These are phyloP conservation scores for Aspergillus costaricaensis DNA, from an alignment of 2,329 filamentous ascomycete genomes.

Conservation along the genomic window DNA sequence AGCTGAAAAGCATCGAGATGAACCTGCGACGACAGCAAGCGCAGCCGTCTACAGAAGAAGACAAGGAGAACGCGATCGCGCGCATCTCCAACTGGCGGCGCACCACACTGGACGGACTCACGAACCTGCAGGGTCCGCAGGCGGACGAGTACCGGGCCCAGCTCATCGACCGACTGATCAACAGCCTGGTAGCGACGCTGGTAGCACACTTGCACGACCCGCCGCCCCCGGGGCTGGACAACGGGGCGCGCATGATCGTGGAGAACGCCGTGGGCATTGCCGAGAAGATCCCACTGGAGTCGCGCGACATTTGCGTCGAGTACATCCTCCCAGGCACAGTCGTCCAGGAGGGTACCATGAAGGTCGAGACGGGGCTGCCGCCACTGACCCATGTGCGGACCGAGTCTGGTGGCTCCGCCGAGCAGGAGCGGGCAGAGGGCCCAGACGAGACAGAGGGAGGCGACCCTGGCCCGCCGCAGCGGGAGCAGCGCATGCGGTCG, in stretches of 20 bases:
- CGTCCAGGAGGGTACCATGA: constrained; percentile 76
- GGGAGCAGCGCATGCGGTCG: constrained; percentile 36
- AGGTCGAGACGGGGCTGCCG: constrained; percentile 71
- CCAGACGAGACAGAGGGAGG: constrained; percentile 18
- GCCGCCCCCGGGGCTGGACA: constrained; percentile 77
- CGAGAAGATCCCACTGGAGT: constrained; percentile 84
- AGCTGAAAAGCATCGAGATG: constrained; percentile 82
- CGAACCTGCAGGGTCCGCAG: constrained; percentile 67
- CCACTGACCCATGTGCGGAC: constrained; percentile 46
- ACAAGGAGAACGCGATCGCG: constrained; percentile 81
- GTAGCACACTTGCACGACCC: constrained; percentile 75
- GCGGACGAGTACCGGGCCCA: constrained; percentile 66
- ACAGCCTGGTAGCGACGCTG: constrained; percentile 67
- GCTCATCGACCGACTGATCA: constrained; percentile 70
- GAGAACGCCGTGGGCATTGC: constrained; percentile 86
- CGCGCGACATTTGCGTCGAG: constrained; percentile 82
- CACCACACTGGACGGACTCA: constrained; percentile 88
- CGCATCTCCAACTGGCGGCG: constrained; percentile 93
- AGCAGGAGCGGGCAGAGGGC: constrained; percentile 18
- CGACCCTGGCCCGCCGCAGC: constrained; percentile 13
- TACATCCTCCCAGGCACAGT: constrained; percentile 78
- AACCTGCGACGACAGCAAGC: constrained; percentile 80
- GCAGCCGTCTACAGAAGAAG: constrained; percentile 74
- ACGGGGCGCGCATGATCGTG: constrained; percentile 87
- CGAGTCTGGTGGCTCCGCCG: constrained; percentile 15